phyloP scores from a whole-genome alignment of 1,139 yeast genomes.

The Debaryomyces fabryi region DNA sequence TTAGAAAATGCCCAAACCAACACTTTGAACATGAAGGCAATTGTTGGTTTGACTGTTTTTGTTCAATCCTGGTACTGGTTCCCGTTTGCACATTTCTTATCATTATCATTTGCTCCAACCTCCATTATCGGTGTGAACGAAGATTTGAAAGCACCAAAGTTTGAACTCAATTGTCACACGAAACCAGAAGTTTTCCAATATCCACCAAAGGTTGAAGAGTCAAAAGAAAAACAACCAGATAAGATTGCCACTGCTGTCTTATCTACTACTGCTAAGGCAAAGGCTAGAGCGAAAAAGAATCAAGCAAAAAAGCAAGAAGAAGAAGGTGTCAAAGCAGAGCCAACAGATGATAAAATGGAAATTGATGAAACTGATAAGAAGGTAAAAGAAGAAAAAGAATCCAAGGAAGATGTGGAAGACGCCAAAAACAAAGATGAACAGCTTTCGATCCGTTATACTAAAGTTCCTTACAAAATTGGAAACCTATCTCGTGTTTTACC shows the following conservation, averaged over 20 bases:
- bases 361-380: slow-evolving; percentile 28
- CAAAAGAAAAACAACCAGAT: slow-evolving; percentile 82
- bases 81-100: slow-evolving; percentile 92
- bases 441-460: slow-evolving; percentile 44
- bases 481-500: slow-evolving; percentile 92
- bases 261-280: slow-evolving; percentile 90
- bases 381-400: slow-evolving; percentile 16
- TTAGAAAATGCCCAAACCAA: slow-evolving; percentile 90
- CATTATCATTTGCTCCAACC: slow-evolving; percentile 92
- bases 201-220: slow-evolving; percentile 85
- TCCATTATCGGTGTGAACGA: slow-evolving; percentile 84
- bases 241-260: slow-evolving; percentile 91
- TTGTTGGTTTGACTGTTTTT: slow-evolving; percentile 89
- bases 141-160: slow-evolving; percentile 85
- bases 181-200: slow-evolving; percentile 81
- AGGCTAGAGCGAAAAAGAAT: slow-evolving; percentile 84
- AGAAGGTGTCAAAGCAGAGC: slow-evolving; percentile 17
- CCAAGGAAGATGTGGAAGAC: slow-evolving; percentile 19
- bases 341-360: slow-evolving; percentile 32
- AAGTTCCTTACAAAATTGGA: slow-evolving; percentile 66
- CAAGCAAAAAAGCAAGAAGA: slow-evolving; percentile 56
- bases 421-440: slow-evolving; percentile 37
- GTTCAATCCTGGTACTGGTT: slow-evolving; percentile 99
- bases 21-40: slow-evolving; percentile 85
- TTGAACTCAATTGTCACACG: slow-evolving; percentile 79